Conservation (phyloP, 2,329 filamentous ascomycete genomes). For the Mycosphaerella sp. region DNA sequence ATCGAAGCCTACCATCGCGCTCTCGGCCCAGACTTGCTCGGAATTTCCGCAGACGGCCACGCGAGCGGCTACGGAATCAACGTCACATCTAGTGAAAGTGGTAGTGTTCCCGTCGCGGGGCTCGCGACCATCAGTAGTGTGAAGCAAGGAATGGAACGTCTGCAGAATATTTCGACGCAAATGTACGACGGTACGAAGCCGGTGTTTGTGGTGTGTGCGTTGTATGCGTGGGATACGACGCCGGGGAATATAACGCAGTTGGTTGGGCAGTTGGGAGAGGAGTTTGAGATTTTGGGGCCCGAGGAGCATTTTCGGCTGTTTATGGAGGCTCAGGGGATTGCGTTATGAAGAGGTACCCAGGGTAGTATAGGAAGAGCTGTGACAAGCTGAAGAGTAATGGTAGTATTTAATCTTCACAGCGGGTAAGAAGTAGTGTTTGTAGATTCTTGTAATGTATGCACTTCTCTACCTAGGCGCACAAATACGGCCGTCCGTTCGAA, state of each 20-base stretch:
- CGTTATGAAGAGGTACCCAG: slow-evolving; percentile 17
- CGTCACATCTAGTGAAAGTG: background rate
- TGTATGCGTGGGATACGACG: slow-evolving; percentile 5
- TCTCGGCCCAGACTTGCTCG: background rate
- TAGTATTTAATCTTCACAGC: too few species aligned
- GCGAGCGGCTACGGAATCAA: background rate
- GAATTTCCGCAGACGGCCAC: background rate
- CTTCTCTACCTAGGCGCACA: too few species aligned
- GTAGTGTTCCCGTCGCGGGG: background rate
- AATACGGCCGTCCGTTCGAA: too few species aligned
- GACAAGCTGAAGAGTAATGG: slow-evolving; percentile 11
- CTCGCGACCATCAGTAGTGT: background rate
- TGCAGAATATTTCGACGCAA: background rate
- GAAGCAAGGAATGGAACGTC: background rate
- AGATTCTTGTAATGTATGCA: too few species aligned
- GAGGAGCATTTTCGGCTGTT: background rate
- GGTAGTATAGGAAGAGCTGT: slow-evolving; percentile 4
- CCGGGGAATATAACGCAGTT: background rate
- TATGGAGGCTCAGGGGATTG: background rate
- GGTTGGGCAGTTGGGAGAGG: background rate
- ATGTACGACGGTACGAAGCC: slow-evolving; percentile 1
- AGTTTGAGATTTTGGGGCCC: slow-evolving; percentile 7
- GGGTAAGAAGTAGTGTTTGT: too few species aligned
- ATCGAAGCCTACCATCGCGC: background rate
- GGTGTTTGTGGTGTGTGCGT: slow-evolving; percentile 3